Conservation (phyloP, 345 rosid genomes). For the Lepidium sativum region DNA sequence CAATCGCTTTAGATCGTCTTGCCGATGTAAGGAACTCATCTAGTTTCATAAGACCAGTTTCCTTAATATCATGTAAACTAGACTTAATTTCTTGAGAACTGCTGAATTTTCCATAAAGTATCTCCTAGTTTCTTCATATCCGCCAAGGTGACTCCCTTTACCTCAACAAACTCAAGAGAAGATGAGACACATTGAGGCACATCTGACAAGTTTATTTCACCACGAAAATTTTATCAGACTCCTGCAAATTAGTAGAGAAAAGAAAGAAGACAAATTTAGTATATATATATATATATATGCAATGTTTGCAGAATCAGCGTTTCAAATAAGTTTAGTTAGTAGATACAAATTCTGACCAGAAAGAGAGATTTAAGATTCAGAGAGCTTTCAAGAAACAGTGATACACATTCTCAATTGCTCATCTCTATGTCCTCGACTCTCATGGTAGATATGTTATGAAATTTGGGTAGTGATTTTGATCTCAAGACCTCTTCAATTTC, state of each 20-base stretch:
- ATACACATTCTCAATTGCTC: not conserved
- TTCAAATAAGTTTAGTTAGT: not conserved
- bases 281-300: no score
- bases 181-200: not conserved
- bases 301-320: not conserved
- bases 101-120: not conserved
- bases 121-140: not conserved
- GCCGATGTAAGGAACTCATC: not conserved
- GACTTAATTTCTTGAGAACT: slow-evolving; percentile 1
- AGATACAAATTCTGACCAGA: not conserved
- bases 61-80: not conserved
- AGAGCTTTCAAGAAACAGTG: not conserved
- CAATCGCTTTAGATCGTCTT: not conserved
- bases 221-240: not conserved
- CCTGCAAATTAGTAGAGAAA: not conserved
- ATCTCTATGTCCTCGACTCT: not conserved
- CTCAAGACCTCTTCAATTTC: not conserved
- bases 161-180: not conserved
- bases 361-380: not conserved
- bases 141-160: not conserved
- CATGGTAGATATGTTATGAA: not conserved
- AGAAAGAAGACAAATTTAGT: not conserved
- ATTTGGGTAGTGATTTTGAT: not conserved
- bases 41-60: not conserved
- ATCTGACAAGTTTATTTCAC: not conserved